phyloP scores from a whole-genome alignment of 106 monocot genomes.

The Phalaenopsis aphrodite region DNA sequence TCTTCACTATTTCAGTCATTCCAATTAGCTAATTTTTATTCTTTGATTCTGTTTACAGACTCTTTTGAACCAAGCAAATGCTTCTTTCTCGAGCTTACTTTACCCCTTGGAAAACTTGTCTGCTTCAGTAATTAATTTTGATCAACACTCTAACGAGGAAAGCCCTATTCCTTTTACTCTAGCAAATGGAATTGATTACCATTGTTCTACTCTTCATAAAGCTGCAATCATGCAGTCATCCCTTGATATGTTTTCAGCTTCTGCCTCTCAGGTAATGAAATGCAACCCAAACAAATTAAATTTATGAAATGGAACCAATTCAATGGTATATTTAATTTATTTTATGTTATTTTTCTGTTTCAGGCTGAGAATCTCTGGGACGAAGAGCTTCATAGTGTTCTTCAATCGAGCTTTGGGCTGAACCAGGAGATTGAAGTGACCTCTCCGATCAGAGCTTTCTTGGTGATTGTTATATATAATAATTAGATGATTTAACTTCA shows the following conservation, averaged over 20 bases:
- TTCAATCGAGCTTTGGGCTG: constrained; percentile 44
- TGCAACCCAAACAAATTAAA: not conserved
- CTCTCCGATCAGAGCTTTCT: constrained; percentile 28
- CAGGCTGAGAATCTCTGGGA: constrained; percentile 49
- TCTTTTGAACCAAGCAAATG: constrained; percentile 6
- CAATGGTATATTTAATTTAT: not conserved
- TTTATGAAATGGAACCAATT: not conserved
- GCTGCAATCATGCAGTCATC: constrained; percentile 28
- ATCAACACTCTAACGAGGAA: not conserved
- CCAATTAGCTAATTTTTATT: not conserved
- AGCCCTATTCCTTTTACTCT: constrained; percentile 3
- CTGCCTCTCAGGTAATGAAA: constrained; percentile 47
- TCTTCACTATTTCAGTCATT: not conserved
- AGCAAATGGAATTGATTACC: constrained; percentile 8
- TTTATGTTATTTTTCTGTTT: constrained; percentile 5
- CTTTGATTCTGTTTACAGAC: not conserved
- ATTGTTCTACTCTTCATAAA: constrained; percentile 18
- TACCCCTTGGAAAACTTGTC: not conserved
- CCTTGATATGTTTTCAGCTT: constrained; percentile 31
- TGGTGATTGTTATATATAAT: constrained; percentile 11
- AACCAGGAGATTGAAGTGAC: constrained; percentile 28
- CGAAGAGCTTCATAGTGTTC: constrained; percentile 57
- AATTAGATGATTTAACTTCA: not conserved
- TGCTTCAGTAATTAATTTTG: not conserved
- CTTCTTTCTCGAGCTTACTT: not conserved